Base-by-base conservation (phyloP, 2,329 filamentous ascomycete genomes). In the Sporothrix phasma region DNA sequence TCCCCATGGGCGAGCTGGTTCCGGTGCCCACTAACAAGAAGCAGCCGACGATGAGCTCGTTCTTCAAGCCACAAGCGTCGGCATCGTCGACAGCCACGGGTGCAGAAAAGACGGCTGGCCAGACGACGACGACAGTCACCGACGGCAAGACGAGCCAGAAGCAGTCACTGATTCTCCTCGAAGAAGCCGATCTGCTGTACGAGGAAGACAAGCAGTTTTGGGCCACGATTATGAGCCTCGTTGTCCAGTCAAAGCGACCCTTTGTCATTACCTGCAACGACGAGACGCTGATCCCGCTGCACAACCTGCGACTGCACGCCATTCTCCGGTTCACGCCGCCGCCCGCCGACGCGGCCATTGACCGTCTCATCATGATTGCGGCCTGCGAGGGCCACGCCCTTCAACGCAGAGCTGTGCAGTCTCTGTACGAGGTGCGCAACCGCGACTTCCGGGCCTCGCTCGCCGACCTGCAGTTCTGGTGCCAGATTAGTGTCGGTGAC, bases 151-250 rank as follows among this genome's bases (percentile, higher is more conserved):
- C 72, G 68, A 73, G 78, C 29, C 93, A 97, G 73, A 96, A 95
- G 70, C 94, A 99, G 74, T 97, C 93, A 0, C 78, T 99, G 22
- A 97, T 99, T 67, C 79, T 99, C 1, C 80, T 99, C 1, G 94
- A 99, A 74, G 94, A 99, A 75, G 91, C 91, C 0, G 95, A 99
- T 71, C 78, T 97, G 17, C 80, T 99, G 1, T 99, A 94, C 73
- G 92, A 96, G 62, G 93, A 97, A 73, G 94, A 99, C 73, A 93
- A 91, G 74, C 88, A 93, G 67, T 99, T 99, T 72, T 99, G 94
- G 94, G 76, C 82, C 0, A 94, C 90, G 0, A 83, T 97, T 3
- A 79, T 89, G 51, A 82, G 83, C 22, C 81, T 99, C 65, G 90
- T 96, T 65, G 78, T 80, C 10, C 88, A 92, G 69, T 97, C 94